Evolutionary conservation across 1,284 basidiomycete genomes (phyloP), one percentile per base, ranked within the genome.

Genomic region (Cronartium quercuum): DNA sequence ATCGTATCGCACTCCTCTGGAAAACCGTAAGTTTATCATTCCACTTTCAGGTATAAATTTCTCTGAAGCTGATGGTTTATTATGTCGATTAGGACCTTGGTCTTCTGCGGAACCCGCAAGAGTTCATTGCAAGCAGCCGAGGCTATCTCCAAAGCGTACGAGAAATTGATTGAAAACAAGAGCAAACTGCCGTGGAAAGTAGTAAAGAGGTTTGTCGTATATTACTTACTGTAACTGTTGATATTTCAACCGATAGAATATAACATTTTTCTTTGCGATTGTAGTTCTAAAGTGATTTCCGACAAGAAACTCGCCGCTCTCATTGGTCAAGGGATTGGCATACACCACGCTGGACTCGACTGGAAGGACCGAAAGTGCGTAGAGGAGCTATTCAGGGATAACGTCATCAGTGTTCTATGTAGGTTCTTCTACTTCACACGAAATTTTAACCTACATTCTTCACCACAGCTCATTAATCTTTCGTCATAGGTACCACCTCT

Each of bases 321-420:
- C 29, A 76, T 76, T 6, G 42, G 69, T 4, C 61, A 82, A 68
- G 92, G 92, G 0, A 87, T 95, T 65, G 91, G 91, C 7, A 86
- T 91, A 7, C 92, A 95, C 79, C 92, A 95, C 78, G 92, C 92
- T 13, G 92, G 92, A 1, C 82, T 94, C 75, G 85, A 84, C n/a
- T 81, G 86, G 34, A 86, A 87, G 35, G 92, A 94, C 78, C 86
- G 91, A 60, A 85, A 85, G 75, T 80, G 84, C 0, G 87, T 87
- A 1, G 92, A 95, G 81, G 85, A 87, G 21, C 82, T 91, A 2
- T 95, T 88, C 79, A 78, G 89, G 24, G 86, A 85, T 69, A 88
- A 87, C 75, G 80, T 83, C 6, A 82, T 94, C n/a, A 86, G 85
- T 24, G 83, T 92, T 41, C 82, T 94, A 9, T 76, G 83, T 83